Conservation (phyloP, 305 asterid species). For the Plantago rigida region DNA sequence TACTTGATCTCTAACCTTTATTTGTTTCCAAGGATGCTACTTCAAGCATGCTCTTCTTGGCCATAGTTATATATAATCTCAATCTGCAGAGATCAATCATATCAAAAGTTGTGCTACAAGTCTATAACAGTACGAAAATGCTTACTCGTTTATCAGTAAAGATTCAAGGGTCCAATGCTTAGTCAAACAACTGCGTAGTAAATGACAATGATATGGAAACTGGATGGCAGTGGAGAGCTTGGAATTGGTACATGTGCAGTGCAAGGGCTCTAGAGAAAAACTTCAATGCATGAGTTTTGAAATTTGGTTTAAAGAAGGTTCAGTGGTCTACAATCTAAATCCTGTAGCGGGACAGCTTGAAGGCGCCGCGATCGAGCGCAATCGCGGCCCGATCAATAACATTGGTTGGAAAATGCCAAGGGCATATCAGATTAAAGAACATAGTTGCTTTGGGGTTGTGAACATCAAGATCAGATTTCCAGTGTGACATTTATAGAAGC, state of each 20-base stretch:
- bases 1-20: conserved; percentile 24
- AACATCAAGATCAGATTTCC: neutral
- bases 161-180: neutral
- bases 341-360: no score
- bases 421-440: neutral
- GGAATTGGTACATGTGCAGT: no score
- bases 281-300: neutral
- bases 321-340: neutral
- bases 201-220: neutral
- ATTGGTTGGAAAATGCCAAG: neutral
- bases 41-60: conserved; percentile 50
- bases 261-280: neutral
- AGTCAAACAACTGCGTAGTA: neutral
- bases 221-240: no score
- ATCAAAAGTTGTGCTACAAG: conserved; percentile 15
- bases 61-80: conserved; percentile 75
- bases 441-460: neutral
- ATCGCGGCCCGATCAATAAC: no score
- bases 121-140: conserved; percentile 5
- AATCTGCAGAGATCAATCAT: conserved; percentile 39
- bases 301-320: neutral
- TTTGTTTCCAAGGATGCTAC: conserved; percentile 23
- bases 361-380: no score
- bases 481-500: no score
- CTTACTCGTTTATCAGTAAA: neutral